Evolutionary conservation across 345 rosid species (phyloP).

Genomic region (Adansonia digitata): DNA sequence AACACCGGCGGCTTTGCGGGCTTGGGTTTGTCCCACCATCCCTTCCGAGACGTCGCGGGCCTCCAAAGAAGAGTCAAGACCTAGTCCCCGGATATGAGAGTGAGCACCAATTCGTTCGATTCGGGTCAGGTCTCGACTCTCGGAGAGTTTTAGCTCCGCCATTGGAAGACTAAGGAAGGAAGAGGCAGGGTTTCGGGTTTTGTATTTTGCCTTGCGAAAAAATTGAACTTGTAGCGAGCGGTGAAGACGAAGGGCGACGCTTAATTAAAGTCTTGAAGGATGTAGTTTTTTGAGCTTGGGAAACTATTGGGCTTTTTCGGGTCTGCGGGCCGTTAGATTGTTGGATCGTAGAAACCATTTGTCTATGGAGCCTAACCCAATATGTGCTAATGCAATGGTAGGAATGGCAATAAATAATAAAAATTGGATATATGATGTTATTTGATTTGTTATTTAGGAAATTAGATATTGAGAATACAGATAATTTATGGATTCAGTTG

Average conservation of each 20-base stretch:
- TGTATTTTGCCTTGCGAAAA: neutral
- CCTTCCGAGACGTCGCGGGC: slow-evolving; percentile 85
- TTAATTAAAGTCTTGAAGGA: neutral
- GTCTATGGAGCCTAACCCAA: neutral
- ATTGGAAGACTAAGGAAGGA: slow-evolving; percentile 20
- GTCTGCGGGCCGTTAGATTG: neutral
- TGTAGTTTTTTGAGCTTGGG: too few relatives aligned
- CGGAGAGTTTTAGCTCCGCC: slow-evolving; percentile 81
- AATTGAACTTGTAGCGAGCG: neutral
- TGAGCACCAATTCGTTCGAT: slow-evolving; percentile 93
- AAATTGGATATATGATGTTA: too few relatives aligned
- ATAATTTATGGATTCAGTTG: too few relatives aligned
- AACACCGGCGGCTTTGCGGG: slow-evolving; percentile 90
- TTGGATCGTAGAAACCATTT: neutral
- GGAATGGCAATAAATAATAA: too few relatives aligned
- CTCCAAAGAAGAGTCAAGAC: slow-evolving; percentile 82
- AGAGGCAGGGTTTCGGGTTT: slow-evolving; percentile 20
- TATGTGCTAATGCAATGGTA: too few relatives aligned
- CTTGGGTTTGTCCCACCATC: slow-evolving; percentile 79
- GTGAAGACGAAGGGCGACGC: neutral
- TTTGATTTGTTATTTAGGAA: too few relatives aligned
- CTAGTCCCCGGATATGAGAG: slow-evolving; percentile 89
- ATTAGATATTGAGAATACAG: too few relatives aligned
- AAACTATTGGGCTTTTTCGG: too few relatives aligned
- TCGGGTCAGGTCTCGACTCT: slow-evolving; percentile 74